Percentiles rank a stretch among this genome's conserved stretches.
phyloP scores from a whole-genome alignment of 352 stramenopile genomes.

The Phytophthora colocasiae region DNA sequence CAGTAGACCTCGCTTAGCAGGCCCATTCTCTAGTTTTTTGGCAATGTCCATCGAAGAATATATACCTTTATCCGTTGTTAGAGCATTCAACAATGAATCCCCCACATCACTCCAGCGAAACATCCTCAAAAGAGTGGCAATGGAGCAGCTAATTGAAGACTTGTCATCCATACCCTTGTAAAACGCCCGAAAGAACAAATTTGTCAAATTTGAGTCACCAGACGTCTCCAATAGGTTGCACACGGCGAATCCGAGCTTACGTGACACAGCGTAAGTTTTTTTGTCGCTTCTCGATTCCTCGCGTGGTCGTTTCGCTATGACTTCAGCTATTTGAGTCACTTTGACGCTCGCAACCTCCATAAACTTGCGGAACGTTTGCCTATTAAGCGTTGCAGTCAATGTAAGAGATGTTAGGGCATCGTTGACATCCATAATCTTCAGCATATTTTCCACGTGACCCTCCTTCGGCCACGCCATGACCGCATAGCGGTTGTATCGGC shows the following conservation, averaged over 20 bases:
- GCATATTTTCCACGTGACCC: conserved; percentile 3
- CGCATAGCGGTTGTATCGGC: not conserved
- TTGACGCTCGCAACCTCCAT: conserved; percentile 9
- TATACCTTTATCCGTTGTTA: no score
- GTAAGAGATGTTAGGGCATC: no score
- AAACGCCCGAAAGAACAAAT: conserved; percentile 9
- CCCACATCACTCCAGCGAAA: conserved; percentile 25
- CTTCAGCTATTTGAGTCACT: not conserved
- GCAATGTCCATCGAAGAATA: no score
- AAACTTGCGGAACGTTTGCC: conserved; percentile 4
- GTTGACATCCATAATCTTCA: conserved; percentile 13
- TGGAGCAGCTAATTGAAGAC: no score
- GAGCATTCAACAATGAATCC: not conserved
- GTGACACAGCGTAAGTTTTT: no score
- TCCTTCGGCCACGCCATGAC: not conserved
- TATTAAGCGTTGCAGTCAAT: no score
- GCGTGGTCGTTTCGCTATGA: no score
- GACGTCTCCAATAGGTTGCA: conserved; percentile 7
- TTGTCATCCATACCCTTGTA: conserved; percentile 13
- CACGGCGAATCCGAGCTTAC: not conserved
- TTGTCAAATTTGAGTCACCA: no score
- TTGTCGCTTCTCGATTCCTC: no score
- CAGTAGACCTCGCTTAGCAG: conserved; percentile 4
- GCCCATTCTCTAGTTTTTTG: not conserved
- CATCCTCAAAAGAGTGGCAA: conserved; percentile 5